Evolutionary conservation across 352 stramenopile species (phyloP).

Genomic region (Halophytophthora batemanensis): DNA sequence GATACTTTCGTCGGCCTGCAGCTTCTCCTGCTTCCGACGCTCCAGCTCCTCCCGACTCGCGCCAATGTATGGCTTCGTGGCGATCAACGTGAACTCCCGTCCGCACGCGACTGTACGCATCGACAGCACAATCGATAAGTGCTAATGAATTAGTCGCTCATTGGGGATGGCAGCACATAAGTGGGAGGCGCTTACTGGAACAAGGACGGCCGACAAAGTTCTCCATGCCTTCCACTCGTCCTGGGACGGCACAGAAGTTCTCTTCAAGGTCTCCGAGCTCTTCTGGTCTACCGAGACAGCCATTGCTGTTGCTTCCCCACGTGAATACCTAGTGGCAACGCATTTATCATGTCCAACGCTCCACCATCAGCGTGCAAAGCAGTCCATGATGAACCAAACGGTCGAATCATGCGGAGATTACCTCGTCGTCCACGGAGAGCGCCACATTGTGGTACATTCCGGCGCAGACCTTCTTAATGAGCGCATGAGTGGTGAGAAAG

Average conservation of each 20-base stretch:
- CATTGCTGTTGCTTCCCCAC: constrained; percentile 92
- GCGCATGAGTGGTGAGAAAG: constrained; percentile 74
- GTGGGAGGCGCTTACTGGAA: constrained; percentile 40
- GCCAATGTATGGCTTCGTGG: constrained; percentile 92
- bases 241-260: constrained; percentile 78
- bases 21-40: constrained; percentile 33
- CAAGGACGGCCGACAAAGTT: constrained; percentile 69
- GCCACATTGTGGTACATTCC: constrained; percentile 92
- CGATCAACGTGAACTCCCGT: constrained; percentile 90
- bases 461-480: constrained; percentile 83
- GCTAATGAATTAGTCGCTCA: background rate
- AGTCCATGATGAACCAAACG: background rate
- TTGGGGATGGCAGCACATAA: background rate
- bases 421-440: constrained; percentile 88
- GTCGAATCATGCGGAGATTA: constrained; percentile 3
- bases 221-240: constrained; percentile 67
- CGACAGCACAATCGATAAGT: background rate
- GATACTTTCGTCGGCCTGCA: constrained; percentile 42
- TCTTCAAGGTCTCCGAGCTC: constrained; percentile 74
- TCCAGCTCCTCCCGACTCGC: constrained; percentile 69
- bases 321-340: constrained; percentile 76
- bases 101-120: constrained; percentile 88
- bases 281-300: constrained; percentile 77
- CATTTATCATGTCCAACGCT: background rate
- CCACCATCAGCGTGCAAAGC: background rate